Evolutionary conservation across 1,284 basidiomycete genomes (phyloP).

Genomic region (Fomes fomentarius): DNA sequence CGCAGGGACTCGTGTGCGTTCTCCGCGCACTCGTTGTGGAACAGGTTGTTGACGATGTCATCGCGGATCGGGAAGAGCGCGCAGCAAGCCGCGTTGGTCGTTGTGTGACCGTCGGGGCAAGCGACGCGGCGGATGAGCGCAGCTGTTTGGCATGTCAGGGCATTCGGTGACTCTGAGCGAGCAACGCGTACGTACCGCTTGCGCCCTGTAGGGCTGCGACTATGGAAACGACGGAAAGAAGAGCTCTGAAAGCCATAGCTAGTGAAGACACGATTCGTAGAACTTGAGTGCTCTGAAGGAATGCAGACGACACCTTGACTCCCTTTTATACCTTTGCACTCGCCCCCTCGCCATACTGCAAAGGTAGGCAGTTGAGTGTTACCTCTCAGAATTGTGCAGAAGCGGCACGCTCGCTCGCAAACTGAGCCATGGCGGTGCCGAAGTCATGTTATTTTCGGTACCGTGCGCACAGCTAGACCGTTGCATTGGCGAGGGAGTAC

Average conservation of each 20-base stretch:
- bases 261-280: neutral
- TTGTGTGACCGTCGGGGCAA: slow-evolving; percentile 8
- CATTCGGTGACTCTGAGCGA: neutral
- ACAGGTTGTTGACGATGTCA: no score
- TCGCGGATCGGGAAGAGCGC: no score
- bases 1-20: no score
- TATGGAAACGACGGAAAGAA: slow-evolving; percentile 2
- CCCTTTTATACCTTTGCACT: neutral
- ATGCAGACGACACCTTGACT: neutral
- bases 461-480: neutral
- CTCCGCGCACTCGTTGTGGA: no score
- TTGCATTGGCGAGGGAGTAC: neutral
- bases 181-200: neutral
- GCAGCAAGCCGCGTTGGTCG: slow-evolving; percentile 9
- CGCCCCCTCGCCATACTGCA: neutral
- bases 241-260: slow-evolving; percentile 5
- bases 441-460: neutral
- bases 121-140: slow-evolving; percentile 5
- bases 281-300: neutral
- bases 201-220: slow-evolving; percentile 4
- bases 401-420: neutral
- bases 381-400: neutral
- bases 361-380: neutral
- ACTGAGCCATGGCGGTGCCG: neutral
- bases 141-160: neutral